These are phyloP conservation scores for Trametes sanguinea DNA, from an alignment of 768 basidiomycete genomes.

Conservation along the genomic window DNA sequence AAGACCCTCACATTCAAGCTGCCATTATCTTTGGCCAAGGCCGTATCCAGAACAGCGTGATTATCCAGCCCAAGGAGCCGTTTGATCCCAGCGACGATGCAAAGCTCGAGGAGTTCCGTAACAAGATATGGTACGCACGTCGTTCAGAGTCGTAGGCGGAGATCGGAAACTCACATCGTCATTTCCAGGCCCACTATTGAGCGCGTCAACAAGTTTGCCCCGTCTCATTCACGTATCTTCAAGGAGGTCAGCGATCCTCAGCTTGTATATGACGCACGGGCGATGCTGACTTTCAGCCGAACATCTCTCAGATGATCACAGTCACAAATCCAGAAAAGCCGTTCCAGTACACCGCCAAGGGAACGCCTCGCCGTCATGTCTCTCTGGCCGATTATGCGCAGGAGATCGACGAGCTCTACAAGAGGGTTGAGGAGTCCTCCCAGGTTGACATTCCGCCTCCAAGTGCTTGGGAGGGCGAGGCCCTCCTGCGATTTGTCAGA, in stretches of 20 bases:
- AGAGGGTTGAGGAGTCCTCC: constrained; percentile 35
- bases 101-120: constrained; percentile 17
- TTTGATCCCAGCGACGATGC: constrained; percentile 33
- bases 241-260: constrained; percentile 32
- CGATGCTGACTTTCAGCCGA: too few species aligned
- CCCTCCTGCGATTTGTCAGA: constrained; percentile 34
- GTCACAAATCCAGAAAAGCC: constrained; percentile 32
- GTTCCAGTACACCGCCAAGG: constrained; percentile 35
- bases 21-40: constrained; percentile 46
- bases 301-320: constrained; percentile 34
- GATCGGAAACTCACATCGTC: not conserved
- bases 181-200: constrained; percentile 30
- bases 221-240: constrained; percentile 33
- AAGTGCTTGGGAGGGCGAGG: constrained; percentile 27
- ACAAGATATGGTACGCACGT: constrained; percentile 14
- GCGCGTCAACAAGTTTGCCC: constrained; percentile 30
- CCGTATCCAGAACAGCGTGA: constrained; percentile 41
- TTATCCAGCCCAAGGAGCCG: constrained; percentile 39
- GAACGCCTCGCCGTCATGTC: constrained; percentile 30
- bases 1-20: constrained; percentile 36
- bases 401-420: constrained; percentile 44
- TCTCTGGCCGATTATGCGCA: constrained; percentile 35
- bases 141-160: too few species aligned
- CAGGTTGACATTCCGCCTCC: constrained; percentile 35
- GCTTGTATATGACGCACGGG: too few species aligned